Percentiles rank a stretch among this genome's conserved stretches.
Evolutionary conservation across 2,329 filamentous ascomycete species (phyloP).

Genomic region (Ophiostoma sp.): DNA sequence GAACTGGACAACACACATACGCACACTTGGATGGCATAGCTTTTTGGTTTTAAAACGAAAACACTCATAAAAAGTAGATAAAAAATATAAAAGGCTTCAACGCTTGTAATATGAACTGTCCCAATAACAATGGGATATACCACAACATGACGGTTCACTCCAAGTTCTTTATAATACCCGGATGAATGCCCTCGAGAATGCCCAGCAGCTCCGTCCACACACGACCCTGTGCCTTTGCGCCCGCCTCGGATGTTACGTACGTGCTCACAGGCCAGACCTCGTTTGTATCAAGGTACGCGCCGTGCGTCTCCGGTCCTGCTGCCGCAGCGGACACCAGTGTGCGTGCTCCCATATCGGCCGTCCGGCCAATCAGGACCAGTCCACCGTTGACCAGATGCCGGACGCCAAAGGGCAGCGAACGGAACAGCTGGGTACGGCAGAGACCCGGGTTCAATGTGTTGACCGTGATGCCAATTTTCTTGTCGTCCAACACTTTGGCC

Average conservation of each 20-base stretch:
- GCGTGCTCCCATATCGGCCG: constrained; percentile 43
- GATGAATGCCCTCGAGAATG: constrained; percentile 46
- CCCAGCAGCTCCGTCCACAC: constrained; percentile 47
- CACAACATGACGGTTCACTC: not conserved
- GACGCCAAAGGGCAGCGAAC: constrained; percentile 36
- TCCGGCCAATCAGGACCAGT: constrained; percentile 38
- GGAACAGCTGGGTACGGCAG: constrained; percentile 45
- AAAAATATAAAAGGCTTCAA: constrained; percentile 7
- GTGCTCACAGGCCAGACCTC: constrained; percentile 34
- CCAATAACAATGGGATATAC: not conserved
- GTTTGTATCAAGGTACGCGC: constrained; percentile 44
- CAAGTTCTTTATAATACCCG: constrained; percentile 39
- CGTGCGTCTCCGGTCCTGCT: constrained; percentile 43
- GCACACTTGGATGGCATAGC: not conserved
- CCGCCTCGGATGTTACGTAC: constrained; percentile 42
- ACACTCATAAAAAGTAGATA: not conserved
- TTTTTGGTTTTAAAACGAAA: not conserved
- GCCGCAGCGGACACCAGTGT: constrained; percentile 42
- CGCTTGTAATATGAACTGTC: not conserved
- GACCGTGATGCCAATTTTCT: constrained; percentile 39
- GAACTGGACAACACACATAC: not conserved
- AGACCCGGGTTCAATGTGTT: constrained; percentile 45
- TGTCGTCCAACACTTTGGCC: constrained; percentile 37
- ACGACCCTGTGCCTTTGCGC: constrained; percentile 39
- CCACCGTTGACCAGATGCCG: constrained; percentile 29